Base-by-base conservation (phyloP, 2,329 filamentous ascomycete genomes). In the Xylariomycetidae sp. region DNA sequence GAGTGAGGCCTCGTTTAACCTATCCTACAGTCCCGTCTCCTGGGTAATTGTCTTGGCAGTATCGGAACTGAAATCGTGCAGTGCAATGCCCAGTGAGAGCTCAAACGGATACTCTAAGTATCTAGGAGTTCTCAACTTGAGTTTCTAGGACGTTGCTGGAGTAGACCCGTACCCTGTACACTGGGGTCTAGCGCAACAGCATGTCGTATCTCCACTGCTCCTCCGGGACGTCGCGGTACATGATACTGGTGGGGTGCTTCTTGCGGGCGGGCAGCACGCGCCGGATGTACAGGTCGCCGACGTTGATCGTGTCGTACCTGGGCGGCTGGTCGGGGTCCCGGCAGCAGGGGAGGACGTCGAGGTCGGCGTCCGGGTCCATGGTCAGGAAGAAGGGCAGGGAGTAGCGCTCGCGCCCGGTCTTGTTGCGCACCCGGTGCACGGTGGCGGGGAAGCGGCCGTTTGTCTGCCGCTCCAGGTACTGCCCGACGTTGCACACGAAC, bases 401-500 rank as follows among this genome's bases (percentile, higher is more conserved):
- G 36, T 63, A 64, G 13, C 60, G 44, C 38, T 58, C 54, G 26
- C 52, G 49, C 0, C 60, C 59, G 0, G 56, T 57, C 24, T 49
- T 51, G 37, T 65, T 65, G 7, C 58, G 34, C 12, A 65, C 60
- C 0, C 61, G 41, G 37, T 65, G 60, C 7, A 65, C 60, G 6
- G 61, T 64, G 5, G 52, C 55, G 32, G 55, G 53, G 47, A 61
- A 64, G 17, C 38, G 48, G 0, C 57, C 60, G 2, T 62, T 61
- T 10, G 60, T 61, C n/a, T 61, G 57, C 18, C 61, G 35, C 35
- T 62, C 61, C 5, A 64, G 38, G 32, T 61, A 62, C 32, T 64
- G 57, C 0, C 58, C 60, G 25, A 64, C 56, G 27, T 64, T 64
- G 25, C 61, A 59, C 3, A 65, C 60, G 19, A 64, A 60, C 0